phyloP scores from a whole-genome alignment of 2,329 filamentous ascomycete genomes.

The Polychaeton citri region DNA sequence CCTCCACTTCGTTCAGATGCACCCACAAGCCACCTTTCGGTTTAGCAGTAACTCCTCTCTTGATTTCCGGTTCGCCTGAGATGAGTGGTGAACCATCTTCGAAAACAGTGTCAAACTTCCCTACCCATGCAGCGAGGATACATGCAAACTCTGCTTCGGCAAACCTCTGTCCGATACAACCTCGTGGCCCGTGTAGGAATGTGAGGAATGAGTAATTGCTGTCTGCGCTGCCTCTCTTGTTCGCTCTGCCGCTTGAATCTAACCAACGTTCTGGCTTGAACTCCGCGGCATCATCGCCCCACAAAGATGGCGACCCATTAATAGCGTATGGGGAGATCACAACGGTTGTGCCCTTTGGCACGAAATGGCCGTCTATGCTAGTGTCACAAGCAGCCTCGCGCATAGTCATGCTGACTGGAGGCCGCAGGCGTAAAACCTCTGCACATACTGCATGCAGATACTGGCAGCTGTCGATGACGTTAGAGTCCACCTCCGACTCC shows the following conservation, averaged over 20 bases:
- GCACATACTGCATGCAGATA: slow-evolving; percentile 70
- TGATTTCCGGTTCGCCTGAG: slow-evolving; percentile 48
- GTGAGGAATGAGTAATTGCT: slow-evolving; percentile 70
- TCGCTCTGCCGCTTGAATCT: slow-evolving; percentile 34
- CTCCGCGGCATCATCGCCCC: slow-evolving; percentile 59
- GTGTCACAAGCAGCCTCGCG: slow-evolving; percentile 54
- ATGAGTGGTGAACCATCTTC: slow-evolving; percentile 37
- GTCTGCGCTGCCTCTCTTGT: slow-evolving; percentile 56
- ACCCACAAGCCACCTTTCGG: slow-evolving; percentile 62
- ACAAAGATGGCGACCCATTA: slow-evolving; percentile 56
- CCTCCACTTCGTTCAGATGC: slow-evolving; percentile 51
- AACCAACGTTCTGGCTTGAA: slow-evolving; percentile 77
- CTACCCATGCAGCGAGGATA: slow-evolving; percentile 63
- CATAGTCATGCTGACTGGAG: slow-evolving; percentile 58
- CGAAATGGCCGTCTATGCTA: slow-evolving; percentile 46
- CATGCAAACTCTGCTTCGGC: slow-evolving; percentile 76
- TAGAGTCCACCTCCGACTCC: slow-evolving; percentile 32
- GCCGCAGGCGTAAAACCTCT: slow-evolving; percentile 61
- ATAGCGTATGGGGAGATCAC: slow-evolving; percentile 52
- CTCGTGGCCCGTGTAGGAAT: slow-evolving; percentile 74
- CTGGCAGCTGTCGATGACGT: slow-evolving; percentile 57
- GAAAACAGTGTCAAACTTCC: slow-evolving; percentile 56
- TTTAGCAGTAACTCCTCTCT: slow-evolving; percentile 56
- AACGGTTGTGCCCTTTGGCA: slow-evolving; percentile 60
- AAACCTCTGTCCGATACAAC: slow-evolving; percentile 73